These are phyloP conservation scores for Colletotrichum kahawae DNA, from an alignment of 2,329 filamentous ascomycete genomes.

Conservation along the genomic window DNA sequence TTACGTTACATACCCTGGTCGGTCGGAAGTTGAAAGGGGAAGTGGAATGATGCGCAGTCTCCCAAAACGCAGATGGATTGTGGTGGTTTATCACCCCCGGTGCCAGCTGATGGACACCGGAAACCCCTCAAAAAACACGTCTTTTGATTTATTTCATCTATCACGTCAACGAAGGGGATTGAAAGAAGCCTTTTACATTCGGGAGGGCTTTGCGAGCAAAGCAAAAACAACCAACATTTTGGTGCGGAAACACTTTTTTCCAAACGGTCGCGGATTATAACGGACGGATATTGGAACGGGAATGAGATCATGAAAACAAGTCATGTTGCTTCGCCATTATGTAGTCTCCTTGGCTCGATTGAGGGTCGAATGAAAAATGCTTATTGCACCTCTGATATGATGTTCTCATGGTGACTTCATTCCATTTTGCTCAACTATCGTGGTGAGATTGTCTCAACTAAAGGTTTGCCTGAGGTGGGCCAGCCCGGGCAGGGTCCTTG, in stretches of 20 bases:
- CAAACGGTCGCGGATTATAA: slow-evolving; percentile 1
- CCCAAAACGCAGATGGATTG: slow-evolving; percentile 16
- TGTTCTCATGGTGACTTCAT: not conserved
- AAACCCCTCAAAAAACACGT: not conserved
- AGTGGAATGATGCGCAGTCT: slow-evolving; percentile 19
- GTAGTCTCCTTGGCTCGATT: slow-evolving; percentile 14
- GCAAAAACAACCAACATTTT: not conserved
- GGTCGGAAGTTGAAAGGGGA: slow-evolving; percentile 13
- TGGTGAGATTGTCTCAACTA: not conserved
- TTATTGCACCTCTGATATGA: not conserved
- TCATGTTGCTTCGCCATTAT: slow-evolving; percentile 19
- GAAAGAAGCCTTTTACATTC: not conserved
- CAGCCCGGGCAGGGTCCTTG: not conserved
- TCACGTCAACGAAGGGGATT: not conserved
- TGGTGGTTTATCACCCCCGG: not conserved
- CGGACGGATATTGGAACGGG: slow-evolving; percentile 10
- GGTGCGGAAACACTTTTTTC: slow-evolving; percentile 1
- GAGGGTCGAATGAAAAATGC: slow-evolving; percentile 12
- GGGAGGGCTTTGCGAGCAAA: slow-evolving; percentile 14
- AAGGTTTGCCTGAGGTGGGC: not conserved
- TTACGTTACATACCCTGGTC: slow-evolving; percentile 22
- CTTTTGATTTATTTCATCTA: slow-evolving; percentile 8
- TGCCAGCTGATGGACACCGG: not conserved
- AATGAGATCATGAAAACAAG: slow-evolving; percentile 16
- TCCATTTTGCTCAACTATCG: not conserved